Conservation (phyloP, 345 rosid species). For the Clausena lansium region DNA sequence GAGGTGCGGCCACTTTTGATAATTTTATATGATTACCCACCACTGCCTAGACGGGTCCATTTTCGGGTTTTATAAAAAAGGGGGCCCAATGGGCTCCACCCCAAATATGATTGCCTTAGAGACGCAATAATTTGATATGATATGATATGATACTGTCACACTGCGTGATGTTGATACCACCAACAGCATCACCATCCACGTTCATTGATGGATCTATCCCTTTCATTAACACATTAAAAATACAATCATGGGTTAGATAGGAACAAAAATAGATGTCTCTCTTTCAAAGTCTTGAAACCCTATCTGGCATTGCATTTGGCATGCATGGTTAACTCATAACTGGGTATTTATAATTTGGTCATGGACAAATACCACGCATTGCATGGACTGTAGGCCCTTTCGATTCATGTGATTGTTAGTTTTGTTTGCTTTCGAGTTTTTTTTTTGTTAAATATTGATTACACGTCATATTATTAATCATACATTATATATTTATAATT, state of each 20-base stretch:
- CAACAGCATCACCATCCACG: neutral
- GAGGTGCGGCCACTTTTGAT: conserved; percentile 15
- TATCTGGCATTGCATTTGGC: neutral
- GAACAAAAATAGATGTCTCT: conserved; percentile 10
- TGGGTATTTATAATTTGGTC: neutral
- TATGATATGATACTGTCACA: conserved; percentile 11
- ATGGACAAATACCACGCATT: neutral
- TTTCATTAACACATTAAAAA: neutral
- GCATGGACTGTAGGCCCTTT: neutral
- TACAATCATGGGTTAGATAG: neutral
- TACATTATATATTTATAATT: no score
- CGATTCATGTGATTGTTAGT: neutral
- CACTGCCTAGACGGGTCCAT: conserved; percentile 18
- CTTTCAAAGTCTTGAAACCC: conserved; percentile 9
- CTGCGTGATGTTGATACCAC: neutral
- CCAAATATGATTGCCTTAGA: conserved; percentile 19
- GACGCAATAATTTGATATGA: conserved; percentile 29
- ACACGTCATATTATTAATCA: no score
- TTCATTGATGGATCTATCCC: neutral
- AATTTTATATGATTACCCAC: conserved; percentile 29
- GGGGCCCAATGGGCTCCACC: conserved; percentile 26
- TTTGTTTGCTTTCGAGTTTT: no score
- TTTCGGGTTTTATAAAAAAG: neutral
- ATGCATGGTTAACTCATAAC: neutral
- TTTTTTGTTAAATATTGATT: no score